Conservation (phyloP, 805 yeast genomes). For the Starmerella sirachaensis region DNA sequence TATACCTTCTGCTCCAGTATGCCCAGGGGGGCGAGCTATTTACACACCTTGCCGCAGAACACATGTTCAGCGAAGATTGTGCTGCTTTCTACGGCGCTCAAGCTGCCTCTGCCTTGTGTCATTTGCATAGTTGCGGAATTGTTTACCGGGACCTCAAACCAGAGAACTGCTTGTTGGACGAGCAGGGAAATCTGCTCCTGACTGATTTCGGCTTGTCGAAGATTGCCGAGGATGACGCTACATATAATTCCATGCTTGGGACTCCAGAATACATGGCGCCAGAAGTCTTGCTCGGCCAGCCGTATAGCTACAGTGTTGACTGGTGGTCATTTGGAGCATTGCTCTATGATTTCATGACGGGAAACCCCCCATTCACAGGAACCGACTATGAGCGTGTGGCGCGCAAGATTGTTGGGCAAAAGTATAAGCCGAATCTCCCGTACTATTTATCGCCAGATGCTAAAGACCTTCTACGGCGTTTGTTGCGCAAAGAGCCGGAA, state of each 20-base stretch:
- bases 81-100: constrained; percentile 74
- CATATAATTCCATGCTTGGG: constrained; percentile 52
- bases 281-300: constrained; percentile 65
- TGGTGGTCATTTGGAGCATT: constrained; percentile 91
- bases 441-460: constrained; percentile 69
- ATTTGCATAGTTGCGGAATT: constrained; percentile 67
- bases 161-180: constrained; percentile 70
- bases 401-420: constrained; percentile 56
- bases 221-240: constrained; percentile 32
- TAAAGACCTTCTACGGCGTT: constrained; percentile 54
- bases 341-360: constrained; percentile 65
- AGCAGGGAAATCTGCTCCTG: constrained; percentile 65
- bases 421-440: constrained; percentile 45
- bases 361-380: constrained; percentile 83
- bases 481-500: constrained; percentile 56
- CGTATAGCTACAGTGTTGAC: constrained; percentile 69
- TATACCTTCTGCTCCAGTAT: constrained; percentile 66
- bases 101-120: constrained; percentile 62
- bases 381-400: constrained; percentile 61
- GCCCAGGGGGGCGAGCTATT: constrained; percentile 83
- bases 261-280: constrained; percentile 87
- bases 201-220: constrained; percentile 74
- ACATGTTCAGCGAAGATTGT: constrained; percentile 44
- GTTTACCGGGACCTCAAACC: constrained; percentile 85
- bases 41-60: constrained; percentile 43